phyloP scores from a whole-genome alignment of 805 yeast genomes.

The Cyberlindnera samutprakarnensis region DNA sequence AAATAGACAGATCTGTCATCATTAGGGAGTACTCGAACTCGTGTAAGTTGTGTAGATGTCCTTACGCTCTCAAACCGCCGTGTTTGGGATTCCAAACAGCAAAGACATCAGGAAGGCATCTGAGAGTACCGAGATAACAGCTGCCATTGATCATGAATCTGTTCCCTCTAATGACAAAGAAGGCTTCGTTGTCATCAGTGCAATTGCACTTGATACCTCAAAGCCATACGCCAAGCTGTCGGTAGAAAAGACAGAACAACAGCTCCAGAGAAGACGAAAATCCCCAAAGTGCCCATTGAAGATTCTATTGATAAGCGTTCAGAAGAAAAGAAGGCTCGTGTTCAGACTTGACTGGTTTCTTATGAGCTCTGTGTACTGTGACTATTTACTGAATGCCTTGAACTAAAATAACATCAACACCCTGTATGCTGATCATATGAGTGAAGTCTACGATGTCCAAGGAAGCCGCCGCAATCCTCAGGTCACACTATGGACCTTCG shows the following conservation, averaged over 20 bases:
- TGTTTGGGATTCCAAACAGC: too few relatives aligned
- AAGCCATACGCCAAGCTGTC: conserved; percentile 12
- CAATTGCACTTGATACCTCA: too few relatives aligned
- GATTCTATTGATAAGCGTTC: conserved; percentile 30
- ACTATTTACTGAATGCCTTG: conserved; percentile 38
- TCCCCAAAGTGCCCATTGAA: conserved; percentile 15
- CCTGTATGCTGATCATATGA: conserved; percentile 42
- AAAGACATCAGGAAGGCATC: too few relatives aligned
- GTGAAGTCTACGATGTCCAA: conserved; percentile 33
- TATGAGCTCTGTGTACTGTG: conserved; percentile 33
- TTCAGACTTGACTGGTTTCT: conserved; percentile 32
- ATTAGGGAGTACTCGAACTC: too few relatives aligned
- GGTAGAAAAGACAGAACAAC: conserved; percentile 6
- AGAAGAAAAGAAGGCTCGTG: conserved; percentile 26
- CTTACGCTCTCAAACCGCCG: too few relatives aligned
- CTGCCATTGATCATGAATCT: too few relatives aligned
- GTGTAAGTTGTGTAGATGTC: too few relatives aligned
- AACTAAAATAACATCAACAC: conserved; percentile 35
- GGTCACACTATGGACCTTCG: conserved; percentile 39
- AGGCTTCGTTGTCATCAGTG: too few relatives aligned
- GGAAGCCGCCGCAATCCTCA: conserved; percentile 37
- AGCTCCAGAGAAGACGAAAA: conserved; percentile 7
- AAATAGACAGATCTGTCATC: too few relatives aligned
- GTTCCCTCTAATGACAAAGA: too few relatives aligned
- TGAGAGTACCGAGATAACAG: too few relatives aligned